Base-by-base conservation (phyloP, 2,329 filamentous ascomycete species). In the Thermomyces lanuginosus region DNA sequence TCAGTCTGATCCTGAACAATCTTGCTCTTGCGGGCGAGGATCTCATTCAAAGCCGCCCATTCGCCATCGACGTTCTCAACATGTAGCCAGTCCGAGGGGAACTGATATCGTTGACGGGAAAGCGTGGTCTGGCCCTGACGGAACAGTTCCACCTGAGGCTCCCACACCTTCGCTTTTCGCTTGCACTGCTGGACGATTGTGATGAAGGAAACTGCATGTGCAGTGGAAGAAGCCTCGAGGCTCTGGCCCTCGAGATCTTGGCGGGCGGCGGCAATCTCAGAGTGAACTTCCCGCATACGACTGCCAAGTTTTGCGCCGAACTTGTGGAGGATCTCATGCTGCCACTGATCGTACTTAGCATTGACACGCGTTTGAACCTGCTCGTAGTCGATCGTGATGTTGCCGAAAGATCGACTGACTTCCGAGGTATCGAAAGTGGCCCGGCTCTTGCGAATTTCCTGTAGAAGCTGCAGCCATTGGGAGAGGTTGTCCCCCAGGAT, bases 341-440 rank as follows among this genome's bases (percentile, higher is more conserved):
- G 89, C 89, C 91, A 98, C 51, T 95, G 86, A 48, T 99, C 91
- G 48, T 98, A 99, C 52, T 95, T 98, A 42, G 83, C 82, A 44
- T 95, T 98, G 51, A 99, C 89, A 55, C 92, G 93, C 31, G 86
- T 82, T 54, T 98, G 91, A 0, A 98, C 89, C 53, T 98, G 91
- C 43, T 95, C 89, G 45, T 98, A 98, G 50, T 98, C 86, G 44
- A 99, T 83, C 3, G 78, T 82, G 28, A 95, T 73, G 51, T 92
- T 86, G 4, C 89, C 89, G 48, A 99, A 98, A 1, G 77, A 78
- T 20, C 80, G 77, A 51, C 77, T 89, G 37, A 91, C 81, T 48
- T 93, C 89, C 6, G 86, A 91, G 1, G 86, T 98, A 47, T 99
- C 89, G 43, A 99, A 99, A 0, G 91, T 98, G 21, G 82, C 77